Evolutionary conservation across 2,329 filamentous ascomycete genomes (phyloP), one percentile per base, ranked within the genome.

Genomic region (Fusarium globosum): DNA sequence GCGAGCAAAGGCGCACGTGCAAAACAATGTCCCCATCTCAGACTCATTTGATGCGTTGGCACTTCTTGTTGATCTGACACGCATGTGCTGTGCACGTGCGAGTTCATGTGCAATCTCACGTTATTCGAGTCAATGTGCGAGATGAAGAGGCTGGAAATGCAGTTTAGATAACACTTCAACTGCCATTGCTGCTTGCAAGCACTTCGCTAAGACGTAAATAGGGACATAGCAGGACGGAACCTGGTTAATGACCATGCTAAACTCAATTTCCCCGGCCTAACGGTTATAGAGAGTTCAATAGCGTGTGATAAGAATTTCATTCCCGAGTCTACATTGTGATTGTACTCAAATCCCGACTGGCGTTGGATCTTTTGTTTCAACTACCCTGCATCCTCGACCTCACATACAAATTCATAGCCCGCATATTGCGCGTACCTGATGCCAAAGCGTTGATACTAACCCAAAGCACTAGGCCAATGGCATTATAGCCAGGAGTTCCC

Each of bases 61-160:
- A 74, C 39, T 65, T 65, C 64, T 61, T 46, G 68, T 65, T 59
- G 64, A 74, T 74, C 71, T 58, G 71, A 61, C 61, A 61, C 64
- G 71, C n/a, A 55, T 61, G 71, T 12, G 33, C 10, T 30, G 38
- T 38, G 55, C 71, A 74, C 68, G 68, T 74, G 68, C 62, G 45
- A 28, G 38, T 36, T 43, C 28, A 55, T 45, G 57, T 45, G 26
- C 51, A 45, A 66, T 36, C 33, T 49, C 58, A 53, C 59, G 42
- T 66, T 56, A 33, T 45, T 65, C 13, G 38, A 26, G 7, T n/a
- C 20, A 28, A 41, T 28, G 26, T 55, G 20, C 14, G 35, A 53
- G 51, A 48, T 48, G n/a, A 58, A 49, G 33, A 36, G 55, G 55
- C 33, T 58, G 55, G 49, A 36, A 45, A 21, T n/a, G 20, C 11